Evolutionary conservation across 78 protist genomes (phyloP).

Genomic region (Dictyostelium intermedium): DNA sequence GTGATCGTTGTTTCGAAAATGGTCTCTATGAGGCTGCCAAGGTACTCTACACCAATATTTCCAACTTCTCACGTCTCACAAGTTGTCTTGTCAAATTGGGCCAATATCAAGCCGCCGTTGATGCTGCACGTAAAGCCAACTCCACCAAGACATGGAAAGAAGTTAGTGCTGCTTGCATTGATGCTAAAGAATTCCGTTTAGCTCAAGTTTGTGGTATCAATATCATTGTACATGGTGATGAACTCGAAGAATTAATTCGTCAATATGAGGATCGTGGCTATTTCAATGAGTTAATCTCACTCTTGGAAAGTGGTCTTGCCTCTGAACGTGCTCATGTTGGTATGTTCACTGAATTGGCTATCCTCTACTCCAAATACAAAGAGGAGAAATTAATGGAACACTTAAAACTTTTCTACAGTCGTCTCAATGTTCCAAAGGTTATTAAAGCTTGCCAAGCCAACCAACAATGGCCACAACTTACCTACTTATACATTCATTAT

Average conservation of each 20-base stretch:
- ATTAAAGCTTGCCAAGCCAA: constrained; percentile 90
- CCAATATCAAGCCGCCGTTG: constrained; percentile 97
- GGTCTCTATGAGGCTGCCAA: constrained; percentile 97
- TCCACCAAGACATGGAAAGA: constrained; percentile 97
- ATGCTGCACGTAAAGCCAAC: constrained; percentile 99
- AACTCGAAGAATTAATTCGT: constrained; percentile 89
- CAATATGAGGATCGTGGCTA: constrained; percentile 95
- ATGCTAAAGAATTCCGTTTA: constrained; percentile 96
- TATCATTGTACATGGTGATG: constrained; percentile 97
- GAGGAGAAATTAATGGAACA: constrained; percentile 98
- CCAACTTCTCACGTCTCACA: constrained; percentile 96
- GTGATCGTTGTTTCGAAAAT: constrained; percentile 97
- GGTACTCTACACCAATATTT: constrained; percentile 93
- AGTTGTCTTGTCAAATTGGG: constrained; percentile 93
- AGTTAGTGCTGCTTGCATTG: constrained; percentile 97
- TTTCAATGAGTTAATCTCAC: constrained; percentile 94
- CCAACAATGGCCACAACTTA: constrained; percentile 96
- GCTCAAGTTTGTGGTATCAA: constrained; percentile 98
- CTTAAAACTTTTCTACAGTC: constrained; percentile 90
- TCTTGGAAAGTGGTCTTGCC: constrained; percentile 94
- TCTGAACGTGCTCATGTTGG: constrained; percentile 98
- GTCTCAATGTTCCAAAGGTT: constrained; percentile 97
- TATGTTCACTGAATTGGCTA: constrained; percentile 99
- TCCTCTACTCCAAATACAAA: constrained; percentile 95
- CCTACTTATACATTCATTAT: constrained; percentile 94